A percentile compares a stretch with the other conserved stretches of the same genome.
Evolutionary conservation across 371 early-diverging fungal genomes (phyloP).

Genomic region (Rhizopus delemar): DNA sequence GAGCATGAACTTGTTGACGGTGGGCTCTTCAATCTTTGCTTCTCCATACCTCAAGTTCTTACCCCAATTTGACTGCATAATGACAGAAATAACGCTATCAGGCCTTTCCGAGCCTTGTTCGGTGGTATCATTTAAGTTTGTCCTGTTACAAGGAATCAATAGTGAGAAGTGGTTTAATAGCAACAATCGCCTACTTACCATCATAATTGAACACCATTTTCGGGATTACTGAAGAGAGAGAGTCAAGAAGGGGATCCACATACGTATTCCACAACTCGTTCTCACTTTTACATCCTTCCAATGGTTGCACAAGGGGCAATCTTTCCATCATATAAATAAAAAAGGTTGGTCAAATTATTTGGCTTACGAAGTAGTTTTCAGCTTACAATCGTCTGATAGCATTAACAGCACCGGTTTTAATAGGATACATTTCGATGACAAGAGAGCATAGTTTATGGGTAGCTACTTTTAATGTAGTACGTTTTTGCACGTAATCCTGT

Average conservation of each 20-base stretch:
- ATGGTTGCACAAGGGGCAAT: conserved; percentile 5
- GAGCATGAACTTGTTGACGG: conserved; percentile 11
- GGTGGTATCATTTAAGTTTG: conserved; percentile 14
- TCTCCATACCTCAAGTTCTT: conserved; percentile 14
- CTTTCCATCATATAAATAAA: conserved; percentile 12
- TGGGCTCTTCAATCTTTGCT: conserved; percentile 18
- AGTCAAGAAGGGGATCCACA: conserved; percentile 11
- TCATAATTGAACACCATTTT: conserved; percentile 6
- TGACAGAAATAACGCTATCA: conserved; percentile 15
- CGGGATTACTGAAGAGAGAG: conserved; percentile 7
- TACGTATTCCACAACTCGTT: background rate
- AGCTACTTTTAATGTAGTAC: conserved; percentile 11
- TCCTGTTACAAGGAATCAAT: conserved; percentile 8
- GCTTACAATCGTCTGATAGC: conserved; percentile 12
- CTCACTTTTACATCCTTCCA: conserved; percentile 6
- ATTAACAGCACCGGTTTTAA: conserved; percentile 6
- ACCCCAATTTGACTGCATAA: conserved; percentile 11
- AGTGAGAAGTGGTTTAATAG: conserved; percentile 5
- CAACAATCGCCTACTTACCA: conserved; percentile 10
- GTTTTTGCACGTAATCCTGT: conserved; percentile 12
- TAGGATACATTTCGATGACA: conserved; percentile 5
- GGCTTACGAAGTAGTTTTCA: conserved; percentile 10
- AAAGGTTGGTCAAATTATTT: conserved; percentile 10
- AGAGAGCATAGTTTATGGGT: conserved; percentile 10
- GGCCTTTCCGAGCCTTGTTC: conserved; percentile 6